These are phyloP conservation scores for Pseudopyricularia javanii DNA, from an alignment of 2,329 filamentous ascomycete species.

Conservation along the genomic window DNA sequence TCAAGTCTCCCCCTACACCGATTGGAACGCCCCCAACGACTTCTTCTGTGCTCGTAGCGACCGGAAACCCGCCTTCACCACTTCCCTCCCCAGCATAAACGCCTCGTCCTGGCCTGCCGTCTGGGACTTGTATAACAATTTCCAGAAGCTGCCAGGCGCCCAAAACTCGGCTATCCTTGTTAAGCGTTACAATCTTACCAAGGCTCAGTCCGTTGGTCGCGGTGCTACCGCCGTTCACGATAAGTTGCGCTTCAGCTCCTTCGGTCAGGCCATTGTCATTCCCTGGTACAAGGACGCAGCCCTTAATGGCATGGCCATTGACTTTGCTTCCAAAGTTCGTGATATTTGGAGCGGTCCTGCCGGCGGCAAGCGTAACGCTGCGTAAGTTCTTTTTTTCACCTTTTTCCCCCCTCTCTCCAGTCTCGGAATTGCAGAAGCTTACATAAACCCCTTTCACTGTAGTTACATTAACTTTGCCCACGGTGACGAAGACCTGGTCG, in stretches of 20 bases:
- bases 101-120: background rate
- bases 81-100: background rate
- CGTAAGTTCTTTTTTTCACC: background rate
- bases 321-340: no score
- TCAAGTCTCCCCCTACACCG: background rate
- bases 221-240: background rate
- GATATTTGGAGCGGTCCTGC: no score
- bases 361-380: background rate
- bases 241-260: background rate
- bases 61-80: background rate
- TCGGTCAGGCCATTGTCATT: background rate
- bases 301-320: background rate
- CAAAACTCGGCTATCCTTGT: background rate
- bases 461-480: background rate
- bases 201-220: background rate
- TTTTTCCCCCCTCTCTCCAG: background rate
- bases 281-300: background rate
- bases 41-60: background rate
- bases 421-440: background rate
- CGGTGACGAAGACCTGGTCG: background rate
- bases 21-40: background rate
- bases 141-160: background rate
- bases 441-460: background rate
- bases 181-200: background rate
- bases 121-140: background rate